phyloP scores from a whole-genome alignment of 148 eudicot genomes.

The Vaccinium vitisidaea region DNA sequence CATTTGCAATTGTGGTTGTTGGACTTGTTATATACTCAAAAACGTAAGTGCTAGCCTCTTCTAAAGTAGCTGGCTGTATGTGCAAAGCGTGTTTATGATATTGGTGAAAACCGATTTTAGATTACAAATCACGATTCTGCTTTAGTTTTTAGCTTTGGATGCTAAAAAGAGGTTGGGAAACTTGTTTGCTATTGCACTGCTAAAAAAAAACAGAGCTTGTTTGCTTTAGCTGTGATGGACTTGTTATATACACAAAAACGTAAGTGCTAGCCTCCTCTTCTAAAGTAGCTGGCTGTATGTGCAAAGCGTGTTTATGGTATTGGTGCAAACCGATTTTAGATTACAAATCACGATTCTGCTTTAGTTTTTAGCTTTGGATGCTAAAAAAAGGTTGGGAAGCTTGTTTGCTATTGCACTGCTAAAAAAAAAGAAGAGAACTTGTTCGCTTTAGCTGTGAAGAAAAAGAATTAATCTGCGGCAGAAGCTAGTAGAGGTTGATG shows the following conservation, averaged over 20 bases:
- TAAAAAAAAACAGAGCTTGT: no score
- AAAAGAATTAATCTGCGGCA: not conserved
- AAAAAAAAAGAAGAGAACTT: no score
- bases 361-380: no score
- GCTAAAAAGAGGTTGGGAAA: no score
- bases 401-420: no score
- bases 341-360: not conserved
- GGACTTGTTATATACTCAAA: slow-evolving; percentile 73
- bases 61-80: not conserved
- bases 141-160: not conserved
- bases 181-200: no score
- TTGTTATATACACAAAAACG: slow-evolving; percentile 63
- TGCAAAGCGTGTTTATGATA: not conserved
- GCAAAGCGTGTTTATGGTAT: not conserved
- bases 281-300: not conserved
- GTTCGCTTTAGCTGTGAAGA: not conserved
- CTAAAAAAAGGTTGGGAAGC: no score
- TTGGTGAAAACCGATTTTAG: not conserved
- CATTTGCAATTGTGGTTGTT: slow-evolving; percentile 57
- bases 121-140: not conserved
- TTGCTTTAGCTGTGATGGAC: slow-evolving; percentile 31
- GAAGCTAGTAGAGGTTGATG: not conserved
- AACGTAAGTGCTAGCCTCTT: slow-evolving; percentile 38
- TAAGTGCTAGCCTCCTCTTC: slow-evolving; percentile 26
- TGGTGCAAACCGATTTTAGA: not conserved